Evolutionary conservation across 2,329 filamentous ascomycete genomes (phyloP), one percentile per base, ranked within the genome.

Genomic region (Huntiella moniliformis): DNA sequence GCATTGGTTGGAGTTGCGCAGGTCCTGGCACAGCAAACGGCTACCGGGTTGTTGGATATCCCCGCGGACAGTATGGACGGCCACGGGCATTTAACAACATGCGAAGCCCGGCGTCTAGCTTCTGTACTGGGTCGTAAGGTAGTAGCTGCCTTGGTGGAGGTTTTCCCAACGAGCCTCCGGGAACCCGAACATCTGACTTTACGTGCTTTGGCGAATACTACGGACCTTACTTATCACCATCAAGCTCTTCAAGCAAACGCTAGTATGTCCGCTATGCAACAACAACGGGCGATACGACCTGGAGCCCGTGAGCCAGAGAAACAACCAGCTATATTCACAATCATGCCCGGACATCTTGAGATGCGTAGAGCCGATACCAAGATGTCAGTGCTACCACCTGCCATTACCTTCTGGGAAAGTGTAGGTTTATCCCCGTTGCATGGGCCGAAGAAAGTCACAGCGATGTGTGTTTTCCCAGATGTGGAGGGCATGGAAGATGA

Each of bases 371-470:
- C 76, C 15, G 79, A 85, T 35, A 68, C 70, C 1, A 73, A 71
- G 41, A 70, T 86, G 47, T 83, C 85, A 8, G 66, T 92, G 35
- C 65, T 88, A 16, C 81, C 84, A 2, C 73, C 82, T 1, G 79
- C 82, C 0, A 64, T 88, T 15, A 64, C 70, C 1, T 93, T 91
- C 55, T 92, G 84, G 85, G 83, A 91, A 56, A 77, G 78, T 40
- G 63, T 92, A 13, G 81, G 82, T 0, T 67, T 93, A 1, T 74
- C 74, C 1, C 84, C 84, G 3, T 73, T 74, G 6, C 74, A 74
- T 49, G 80, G 82, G 0, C 56, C 66, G 5, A 92, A 92, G 58
- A 74, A 88, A 50, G 63, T 91, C 28, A 68, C 71, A 33, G 71
- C 77, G 0, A 71, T 83, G 41, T 84, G 80, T 55, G 64, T 91